Conservation (phyloP, 1,284 basidiomycete genomes). For the Butyriboletus appendiculatus region DNA sequence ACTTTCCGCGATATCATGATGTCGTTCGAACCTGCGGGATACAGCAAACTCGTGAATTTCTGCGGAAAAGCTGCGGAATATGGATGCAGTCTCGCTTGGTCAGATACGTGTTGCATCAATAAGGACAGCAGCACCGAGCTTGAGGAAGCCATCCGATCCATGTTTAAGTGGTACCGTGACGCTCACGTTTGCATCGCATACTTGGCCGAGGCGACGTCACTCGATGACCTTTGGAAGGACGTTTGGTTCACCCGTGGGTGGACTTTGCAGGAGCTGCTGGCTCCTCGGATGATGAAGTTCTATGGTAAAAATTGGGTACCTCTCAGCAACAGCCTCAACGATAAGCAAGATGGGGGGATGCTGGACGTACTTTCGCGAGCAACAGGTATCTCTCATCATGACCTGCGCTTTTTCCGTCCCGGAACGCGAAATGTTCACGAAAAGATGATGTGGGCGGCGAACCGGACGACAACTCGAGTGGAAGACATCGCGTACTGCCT, state of each 20-base stretch:
- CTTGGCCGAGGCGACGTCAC: slow-evolving; percentile 31
- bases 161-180: slow-evolving; percentile 36
- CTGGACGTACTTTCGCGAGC: slow-evolving; percentile 29
- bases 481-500: slow-evolving; percentile 36
- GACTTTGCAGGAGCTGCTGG: slow-evolving; percentile 32
- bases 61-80: slow-evolving; percentile 31
- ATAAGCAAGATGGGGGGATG: slow-evolving; percentile 28
- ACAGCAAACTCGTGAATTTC: slow-evolving; percentile 28
- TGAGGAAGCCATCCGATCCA: slow-evolving; percentile 35
- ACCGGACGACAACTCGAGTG: slow-evolving; percentile 32
- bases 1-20: slow-evolving; percentile 51
- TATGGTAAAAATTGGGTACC: slow-evolving; percentile 29
- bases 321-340: slow-evolving; percentile 24
- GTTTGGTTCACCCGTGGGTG: slow-evolving; percentile 37
- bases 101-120: slow-evolving; percentile 34
- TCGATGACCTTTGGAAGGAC: slow-evolving; percentile 29
- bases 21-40: slow-evolving; percentile 33
- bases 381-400: slow-evolving; percentile 29
- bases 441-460: slow-evolving; percentile 38
- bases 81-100: slow-evolving; percentile 32
- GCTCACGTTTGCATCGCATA: slow-evolving; percentile 35
- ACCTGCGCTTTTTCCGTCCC: slow-evolving; percentile 29
- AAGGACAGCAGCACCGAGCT: slow-evolving; percentile 33
- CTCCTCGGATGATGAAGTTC: slow-evolving; percentile 32
- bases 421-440: slow-evolving; percentile 29